A percentile compares a stretch with the other conserved stretches of the same genome.
Evolutionary conservation across 2,329 filamentous ascomycete genomes (phyloP).

Genomic region (Ophiostoma novo-ulmi): DNA sequence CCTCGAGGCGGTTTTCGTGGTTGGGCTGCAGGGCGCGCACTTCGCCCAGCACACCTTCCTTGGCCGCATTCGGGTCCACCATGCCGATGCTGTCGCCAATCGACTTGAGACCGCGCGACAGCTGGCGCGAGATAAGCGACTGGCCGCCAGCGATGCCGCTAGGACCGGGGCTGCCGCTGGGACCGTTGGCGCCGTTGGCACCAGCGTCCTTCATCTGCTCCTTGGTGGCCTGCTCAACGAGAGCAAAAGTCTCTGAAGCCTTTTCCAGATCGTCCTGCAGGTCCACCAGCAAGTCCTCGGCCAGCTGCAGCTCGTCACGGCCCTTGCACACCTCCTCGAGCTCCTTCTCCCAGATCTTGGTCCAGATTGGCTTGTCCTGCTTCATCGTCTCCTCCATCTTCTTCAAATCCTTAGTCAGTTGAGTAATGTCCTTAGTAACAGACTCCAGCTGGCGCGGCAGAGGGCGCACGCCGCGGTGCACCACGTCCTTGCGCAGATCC

Average conservation of each 20-base stretch:
- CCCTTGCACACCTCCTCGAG: constrained; percentile 94
- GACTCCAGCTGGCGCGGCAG: constrained; percentile 82
- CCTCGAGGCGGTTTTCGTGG: constrained; percentile 86
- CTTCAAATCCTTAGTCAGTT: constrained; percentile 78
- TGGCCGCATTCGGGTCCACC: constrained; percentile 70
- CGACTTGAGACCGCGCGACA: constrained; percentile 52
- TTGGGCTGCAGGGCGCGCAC: constrained; percentile 91
- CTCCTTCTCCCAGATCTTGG: constrained; percentile 98
- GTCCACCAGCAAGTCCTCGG: constrained; percentile 91
- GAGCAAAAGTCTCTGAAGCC: constrained; percentile 82
- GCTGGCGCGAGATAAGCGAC: constrained; percentile 38
- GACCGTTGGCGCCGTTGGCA: constrained; percentile 36
- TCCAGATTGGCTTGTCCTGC: constrained; percentile 93
- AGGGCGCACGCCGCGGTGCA: constrained; percentile 84
- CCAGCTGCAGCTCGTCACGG: constrained; percentile 87
- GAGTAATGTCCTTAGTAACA: constrained; percentile 81
- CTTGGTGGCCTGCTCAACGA: constrained; percentile 97
- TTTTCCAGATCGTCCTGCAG: constrained; percentile 93
- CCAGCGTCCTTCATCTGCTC: constrained; percentile 81
- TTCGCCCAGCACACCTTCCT: constrained; percentile 87
- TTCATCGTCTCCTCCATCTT: constrained; percentile 90
- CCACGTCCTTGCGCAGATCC: constrained; percentile 94
- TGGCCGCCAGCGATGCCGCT: constrained; percentile 18
- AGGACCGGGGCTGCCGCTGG: constrained; percentile 38
- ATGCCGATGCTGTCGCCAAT: constrained; percentile 42